These are phyloP conservation scores for Rosa hybrid DNA, from an alignment of 331 rosid species.

Conservation along the genomic window DNA sequence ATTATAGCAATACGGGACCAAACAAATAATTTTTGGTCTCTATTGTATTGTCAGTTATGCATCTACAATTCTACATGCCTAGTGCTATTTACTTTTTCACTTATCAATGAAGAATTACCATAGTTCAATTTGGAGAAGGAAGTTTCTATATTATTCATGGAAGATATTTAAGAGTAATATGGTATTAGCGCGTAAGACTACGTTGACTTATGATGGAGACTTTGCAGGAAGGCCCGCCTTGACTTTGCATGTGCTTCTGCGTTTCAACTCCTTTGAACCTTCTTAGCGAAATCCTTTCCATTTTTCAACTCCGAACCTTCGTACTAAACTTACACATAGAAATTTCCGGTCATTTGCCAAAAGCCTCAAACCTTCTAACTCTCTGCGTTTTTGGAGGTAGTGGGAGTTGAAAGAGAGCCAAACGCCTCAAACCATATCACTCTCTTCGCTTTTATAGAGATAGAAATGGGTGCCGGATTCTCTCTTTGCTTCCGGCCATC, in stretches of 20 bases:
- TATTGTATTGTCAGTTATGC: no score
- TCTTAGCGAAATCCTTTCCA: not conserved
- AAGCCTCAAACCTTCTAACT: not conserved
- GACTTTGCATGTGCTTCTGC: not conserved
- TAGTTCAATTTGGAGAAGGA: no score
- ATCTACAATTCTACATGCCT: no score
- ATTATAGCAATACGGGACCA: no score
- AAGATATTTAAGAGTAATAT: no score
- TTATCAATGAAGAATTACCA: no score
- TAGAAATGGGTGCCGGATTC: conserved; percentile 72
- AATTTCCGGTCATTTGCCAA: not conserved
- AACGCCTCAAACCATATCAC: not conserved
- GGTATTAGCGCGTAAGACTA: not conserved
- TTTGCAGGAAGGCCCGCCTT: not conserved
- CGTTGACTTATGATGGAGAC: not conserved
- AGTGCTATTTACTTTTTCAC: no score
- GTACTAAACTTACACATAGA: not conserved
- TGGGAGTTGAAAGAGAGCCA: not conserved
- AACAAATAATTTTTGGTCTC: no score
- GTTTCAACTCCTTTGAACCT: not conserved
- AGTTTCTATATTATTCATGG: no score
- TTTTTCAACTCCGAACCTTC: not conserved
- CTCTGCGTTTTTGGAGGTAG: no score
- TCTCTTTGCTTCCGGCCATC: conserved; percentile 84
- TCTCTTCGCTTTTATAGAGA: not conserved